Base-by-base conservation (phyloP, 805 yeast genomes). In the Cyberlindnera euphorbiae region DNA sequence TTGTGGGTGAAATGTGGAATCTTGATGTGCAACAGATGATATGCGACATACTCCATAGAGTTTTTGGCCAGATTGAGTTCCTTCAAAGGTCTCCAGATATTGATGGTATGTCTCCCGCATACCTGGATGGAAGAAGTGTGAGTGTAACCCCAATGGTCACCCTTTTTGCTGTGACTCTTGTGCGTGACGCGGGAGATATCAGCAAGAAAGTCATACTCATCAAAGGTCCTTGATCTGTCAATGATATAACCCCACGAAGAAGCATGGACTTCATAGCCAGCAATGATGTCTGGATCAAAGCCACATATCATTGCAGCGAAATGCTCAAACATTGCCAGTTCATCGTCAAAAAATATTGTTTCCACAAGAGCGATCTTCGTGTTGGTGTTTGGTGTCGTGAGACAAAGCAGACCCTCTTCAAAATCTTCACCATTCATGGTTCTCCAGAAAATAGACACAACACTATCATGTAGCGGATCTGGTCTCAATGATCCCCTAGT, bases 191-290 rank as follows among this genome's bases (percentile, higher is more conserved):
- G 62, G 1, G 95, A 76, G 1, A 88, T 54, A 28, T 75, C 71
- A 0, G 67, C 62, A n/a, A 72, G 55, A 4, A 87, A 45, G 46
- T 85, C 82, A 10, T 70, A 58, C 2, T 71, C 73, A 49, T 67
- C 67, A 2, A 53, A 59, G 0, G 39, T 42, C 13, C 64, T 55
- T 38, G 73, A 69, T 30, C 98, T 57, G 35, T 84, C 93, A 17
- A 84, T 67, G 0, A 89, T 35, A 50, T 84, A 93, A 0, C 98
- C 97, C 97, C 97, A 90, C 0, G 97, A 85, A 0, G 73, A 50
- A 1, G 79, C 62, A 44, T 86, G 83, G 6, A 86, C 70, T 51
- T 93, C 98, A 55, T 73, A 93, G 0, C 97, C 97, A 0, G 85
- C 70, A 6, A 93, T 52, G 21, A 93, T 75, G 55, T 93, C 98